Evolutionary conservation across 1,284 basidiomycete genomes (phyloP).

Genomic region (Papiliotrema flavescens): DNA sequence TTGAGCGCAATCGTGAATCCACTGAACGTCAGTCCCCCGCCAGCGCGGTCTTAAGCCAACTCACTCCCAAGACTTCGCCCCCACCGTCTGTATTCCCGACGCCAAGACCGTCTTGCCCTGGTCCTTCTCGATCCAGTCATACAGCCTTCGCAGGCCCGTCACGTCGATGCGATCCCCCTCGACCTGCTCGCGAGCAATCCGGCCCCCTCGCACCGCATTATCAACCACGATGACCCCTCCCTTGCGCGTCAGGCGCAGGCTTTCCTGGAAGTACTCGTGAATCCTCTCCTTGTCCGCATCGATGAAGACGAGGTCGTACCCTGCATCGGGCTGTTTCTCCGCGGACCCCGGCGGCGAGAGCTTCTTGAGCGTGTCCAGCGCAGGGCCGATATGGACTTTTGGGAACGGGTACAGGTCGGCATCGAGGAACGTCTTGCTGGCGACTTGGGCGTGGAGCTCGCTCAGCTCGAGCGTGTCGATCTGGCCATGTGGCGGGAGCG

Average conservation of each 20-base stretch:
- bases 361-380: conserved; percentile 27
- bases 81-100: conserved; percentile 40
- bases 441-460: conserved; percentile 30
- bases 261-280: conserved; percentile 34
- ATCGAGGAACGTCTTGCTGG: conserved; percentile 37
- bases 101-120: conserved; percentile 37
- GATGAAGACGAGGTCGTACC: conserved; percentile 43
- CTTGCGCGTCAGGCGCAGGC: conserved; percentile 29
- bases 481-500: conserved; percentile 33
- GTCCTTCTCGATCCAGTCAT: conserved; percentile 43
- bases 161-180: conserved; percentile 21
- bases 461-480: conserved; percentile 42
- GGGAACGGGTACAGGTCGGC: conserved; percentile 41
- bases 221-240: conserved; percentile 40
- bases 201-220: conserved; percentile 35
- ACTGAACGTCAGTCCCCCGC: conserved; percentile 13
- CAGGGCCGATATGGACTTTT: conserved; percentile 33
- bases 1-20: conserved; percentile 31
- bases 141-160: conserved; percentile 33
- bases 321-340: conserved; percentile 16
- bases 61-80: conserved; percentile 45
- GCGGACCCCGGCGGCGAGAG: conserved; percentile 19
- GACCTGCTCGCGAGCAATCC: conserved; percentile 22
- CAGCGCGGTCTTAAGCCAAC: conserved; percentile 1
- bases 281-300: conserved; percentile 41